These are phyloP conservation scores for Panaeolus papilionaceus DNA, from an alignment of 768 basidiomycete genomes.

Conservation along the genomic window DNA sequence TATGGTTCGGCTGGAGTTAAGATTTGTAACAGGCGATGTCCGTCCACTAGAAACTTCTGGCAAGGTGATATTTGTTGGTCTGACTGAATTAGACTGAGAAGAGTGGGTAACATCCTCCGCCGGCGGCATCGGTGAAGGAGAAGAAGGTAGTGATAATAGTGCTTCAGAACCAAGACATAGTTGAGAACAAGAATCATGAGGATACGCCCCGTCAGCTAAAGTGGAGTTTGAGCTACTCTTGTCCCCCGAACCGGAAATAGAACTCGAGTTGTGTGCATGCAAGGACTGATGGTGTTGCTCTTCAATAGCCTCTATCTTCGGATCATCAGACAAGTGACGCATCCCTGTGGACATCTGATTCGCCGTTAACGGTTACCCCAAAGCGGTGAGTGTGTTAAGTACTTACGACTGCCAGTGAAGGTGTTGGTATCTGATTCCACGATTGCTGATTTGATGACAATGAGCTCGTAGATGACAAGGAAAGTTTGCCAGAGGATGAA, in stretches of 20 bases:
- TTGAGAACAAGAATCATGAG: neutral
- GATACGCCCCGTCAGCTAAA: constrained; percentile 3
- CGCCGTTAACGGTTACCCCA: neutral
- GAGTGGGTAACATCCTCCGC: constrained; percentile 8
- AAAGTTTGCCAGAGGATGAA: constrained; percentile 19
- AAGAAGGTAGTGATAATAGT: constrained; percentile 23
- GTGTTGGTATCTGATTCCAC: constrained; percentile 6
- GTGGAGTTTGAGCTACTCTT: constrained; percentile 12
- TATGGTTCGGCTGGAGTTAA: neutral
- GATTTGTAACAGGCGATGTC: constrained; percentile 8
- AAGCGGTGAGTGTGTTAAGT: neutral
- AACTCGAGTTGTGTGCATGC: neutral
- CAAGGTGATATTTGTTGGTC: constrained; percentile 17
- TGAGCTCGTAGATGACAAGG: constrained; percentile 18
- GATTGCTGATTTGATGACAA: constrained; percentile 12
- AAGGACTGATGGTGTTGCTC: constrained; percentile 2
- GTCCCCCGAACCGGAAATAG: constrained; percentile 10
- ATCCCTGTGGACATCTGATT: constrained; percentile 5
- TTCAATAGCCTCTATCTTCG: constrained; percentile 14
- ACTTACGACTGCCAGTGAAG: neutral
- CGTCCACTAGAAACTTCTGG: constrained; percentile 5
- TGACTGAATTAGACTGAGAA: neutral
- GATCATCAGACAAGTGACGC: constrained; percentile 10
- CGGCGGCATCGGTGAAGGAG: constrained; percentile 16
- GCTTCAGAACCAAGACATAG: constrained; percentile 6